Conservation (phyloP, 192 early-diverging fungal species). For the Coemansia sp. region DNA sequence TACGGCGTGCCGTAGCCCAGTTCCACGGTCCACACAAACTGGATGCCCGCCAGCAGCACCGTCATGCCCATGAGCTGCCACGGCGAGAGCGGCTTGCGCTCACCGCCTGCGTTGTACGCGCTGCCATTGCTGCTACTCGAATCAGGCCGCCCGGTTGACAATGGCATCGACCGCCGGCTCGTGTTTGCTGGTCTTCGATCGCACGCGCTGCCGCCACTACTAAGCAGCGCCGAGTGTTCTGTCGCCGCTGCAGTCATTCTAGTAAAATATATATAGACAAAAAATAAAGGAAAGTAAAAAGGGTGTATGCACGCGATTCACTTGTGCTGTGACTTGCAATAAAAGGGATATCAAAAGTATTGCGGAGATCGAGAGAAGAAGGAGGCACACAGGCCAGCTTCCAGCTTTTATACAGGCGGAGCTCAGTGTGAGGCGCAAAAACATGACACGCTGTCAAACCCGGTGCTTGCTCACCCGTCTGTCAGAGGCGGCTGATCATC, state of each 20-base stretch:
- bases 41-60: constrained; percentile 52
- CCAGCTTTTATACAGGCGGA: not conserved
- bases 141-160: not conserved
- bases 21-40: constrained; percentile 59
- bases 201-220: not conserved
- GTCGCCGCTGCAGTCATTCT: constrained; percentile 1
- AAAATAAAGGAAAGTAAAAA: not conserved
- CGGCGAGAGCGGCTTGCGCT: constrained; percentile 30
- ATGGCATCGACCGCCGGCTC: constrained; percentile 4
- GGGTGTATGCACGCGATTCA: not conserved
- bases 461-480: constrained; percentile 2
- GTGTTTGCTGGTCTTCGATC: constrained; percentile 15
- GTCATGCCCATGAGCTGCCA: constrained; percentile 46
- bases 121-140: constrained; percentile 6
- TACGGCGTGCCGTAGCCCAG: constrained; percentile 78
- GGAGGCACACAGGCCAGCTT: not conserved
- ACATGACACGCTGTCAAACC: constrained; percentile 6
- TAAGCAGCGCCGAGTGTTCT: constrained; percentile 28
- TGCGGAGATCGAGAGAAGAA: not conserved
- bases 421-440: not conserved
- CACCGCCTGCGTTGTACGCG: not conserved
- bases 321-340: not conserved
- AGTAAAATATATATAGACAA: constrained; percentile 6
- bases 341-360: not conserved
- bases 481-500: not conserved